Percentiles rank a stretch among this genome's conserved stretches.
Conservation (phyloP, 495 filamentous ascomycete species). For the Usnea hakonensis region DNA sequence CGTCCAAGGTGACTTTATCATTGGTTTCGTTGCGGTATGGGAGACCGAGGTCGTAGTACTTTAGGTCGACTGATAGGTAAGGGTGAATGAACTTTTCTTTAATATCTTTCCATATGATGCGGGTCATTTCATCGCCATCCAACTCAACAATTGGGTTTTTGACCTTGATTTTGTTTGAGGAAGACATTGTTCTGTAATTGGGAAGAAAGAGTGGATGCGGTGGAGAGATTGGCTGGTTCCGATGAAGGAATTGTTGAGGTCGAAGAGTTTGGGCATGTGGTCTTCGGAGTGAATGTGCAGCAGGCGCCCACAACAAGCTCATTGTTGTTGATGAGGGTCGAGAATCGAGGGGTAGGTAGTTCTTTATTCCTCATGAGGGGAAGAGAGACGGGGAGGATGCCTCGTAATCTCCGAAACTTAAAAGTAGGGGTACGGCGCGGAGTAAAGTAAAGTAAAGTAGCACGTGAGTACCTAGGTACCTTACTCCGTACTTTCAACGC, state of each 20-base stretch:
- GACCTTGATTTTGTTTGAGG: slow-evolving; percentile 75
- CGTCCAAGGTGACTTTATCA: slow-evolving; percentile 88
- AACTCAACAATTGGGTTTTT: slow-evolving; percentile 95
- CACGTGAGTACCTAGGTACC: too few relatives aligned
- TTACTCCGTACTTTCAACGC: too few relatives aligned
- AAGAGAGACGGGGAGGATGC: too few relatives aligned
- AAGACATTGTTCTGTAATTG: slow-evolving; percentile 21
- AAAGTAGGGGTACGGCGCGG: too few relatives aligned
- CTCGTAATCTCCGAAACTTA: background rate
- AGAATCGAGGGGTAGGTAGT: background rate
- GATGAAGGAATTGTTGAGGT: background rate
- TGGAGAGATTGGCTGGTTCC: background rate
- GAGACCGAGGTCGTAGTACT: slow-evolving; percentile 97
- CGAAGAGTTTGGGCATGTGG: background rate
- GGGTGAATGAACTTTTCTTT: slow-evolving; percentile 95
- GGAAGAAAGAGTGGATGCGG: background rate
- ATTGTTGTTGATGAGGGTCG: background rate
- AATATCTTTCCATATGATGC: slow-evolving; percentile 98
- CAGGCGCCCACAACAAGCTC: slow-evolving; percentile 4
- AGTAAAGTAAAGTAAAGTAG: too few relatives aligned
- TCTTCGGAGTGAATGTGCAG: background rate
- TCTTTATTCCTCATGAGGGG: background rate
- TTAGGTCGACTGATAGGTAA: slow-evolving; percentile 92
- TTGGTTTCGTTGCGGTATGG: slow-evolving; percentile 93
- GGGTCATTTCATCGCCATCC: slow-evolving; percentile 99